phyloP scores from a whole-genome alignment of 768 basidiomycete genomes.

The Hebeloma cylindrosporum region DNA sequence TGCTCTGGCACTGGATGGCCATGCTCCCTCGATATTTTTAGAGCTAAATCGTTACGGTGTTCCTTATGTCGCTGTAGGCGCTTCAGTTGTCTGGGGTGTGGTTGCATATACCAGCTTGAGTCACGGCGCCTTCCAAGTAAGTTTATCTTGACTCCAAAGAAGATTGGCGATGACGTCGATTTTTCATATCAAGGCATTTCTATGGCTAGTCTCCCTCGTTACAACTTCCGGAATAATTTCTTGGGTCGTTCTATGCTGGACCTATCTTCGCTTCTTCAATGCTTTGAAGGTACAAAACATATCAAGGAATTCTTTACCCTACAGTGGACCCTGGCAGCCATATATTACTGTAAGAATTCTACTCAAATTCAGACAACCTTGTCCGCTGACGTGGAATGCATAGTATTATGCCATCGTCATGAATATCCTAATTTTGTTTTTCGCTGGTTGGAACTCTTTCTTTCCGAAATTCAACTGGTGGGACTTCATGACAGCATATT shows the following conservation, averaged over 20 bases:
- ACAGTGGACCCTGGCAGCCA: slow-evolving; percentile 47
- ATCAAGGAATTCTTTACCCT: slow-evolving; percentile 31
- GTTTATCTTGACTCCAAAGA: neutral
- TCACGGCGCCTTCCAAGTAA: slow-evolving; percentile 27
- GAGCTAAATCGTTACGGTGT: slow-evolving; percentile 31
- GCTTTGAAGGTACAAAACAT: slow-evolving; percentile 31
- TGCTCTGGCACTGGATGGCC: slow-evolving; percentile 39
- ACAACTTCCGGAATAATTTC: slow-evolving; percentile 33
- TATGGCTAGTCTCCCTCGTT: slow-evolving; percentile 30
- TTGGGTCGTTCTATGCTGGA: slow-evolving; percentile 30
- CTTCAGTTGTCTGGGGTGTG: slow-evolving; percentile 26
- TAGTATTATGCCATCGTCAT: slow-evolving; percentile 30
- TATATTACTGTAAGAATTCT: slow-evolving; percentile 35
- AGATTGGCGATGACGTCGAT: neutral
- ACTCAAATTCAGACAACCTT: neutral
- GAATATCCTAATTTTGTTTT: slow-evolving; percentile 28
- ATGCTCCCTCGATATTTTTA: slow-evolving; percentile 34
- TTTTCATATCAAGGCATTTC: slow-evolving; percentile 21
- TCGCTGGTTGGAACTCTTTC: slow-evolving; percentile 32
- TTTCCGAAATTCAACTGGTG: slow-evolving; percentile 23
- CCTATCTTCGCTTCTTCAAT: slow-evolving; percentile 32
- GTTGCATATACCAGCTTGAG: slow-evolving; percentile 28
- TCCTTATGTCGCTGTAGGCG: slow-evolving; percentile 29
- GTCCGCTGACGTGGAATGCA: neutral
- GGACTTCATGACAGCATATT: slow-evolving; percentile 29